Evolutionary conservation across 345 rosid species (phyloP).

Genomic region (Camelina hispida): DNA sequence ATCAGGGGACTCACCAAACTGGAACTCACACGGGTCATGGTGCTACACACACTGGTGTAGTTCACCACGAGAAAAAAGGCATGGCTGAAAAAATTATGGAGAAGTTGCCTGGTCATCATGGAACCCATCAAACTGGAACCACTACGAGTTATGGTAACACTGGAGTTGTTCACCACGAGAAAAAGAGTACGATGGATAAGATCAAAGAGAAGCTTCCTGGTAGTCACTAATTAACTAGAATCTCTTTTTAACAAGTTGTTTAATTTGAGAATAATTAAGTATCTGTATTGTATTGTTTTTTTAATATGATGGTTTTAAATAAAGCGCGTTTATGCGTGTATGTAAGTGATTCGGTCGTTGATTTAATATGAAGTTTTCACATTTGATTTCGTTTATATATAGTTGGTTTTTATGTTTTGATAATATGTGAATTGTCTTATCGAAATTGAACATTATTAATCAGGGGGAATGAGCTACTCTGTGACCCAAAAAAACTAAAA

Average conservation of each 20-base stretch:
- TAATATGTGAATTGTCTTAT: too few relatives aligned
- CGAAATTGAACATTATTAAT: too few relatives aligned
- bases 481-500: too few relatives aligned
- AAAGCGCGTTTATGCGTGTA: too few relatives aligned
- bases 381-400: too few relatives aligned
- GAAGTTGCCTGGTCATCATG: neutral
- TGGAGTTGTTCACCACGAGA: neutral
- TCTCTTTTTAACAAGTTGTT: neutral
- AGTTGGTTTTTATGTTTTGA: too few relatives aligned
- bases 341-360: too few relatives aligned
- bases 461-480: too few relatives aligned
- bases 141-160: constrained; percentile 37
- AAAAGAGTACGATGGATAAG: constrained; percentile 49
- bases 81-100: neutral
- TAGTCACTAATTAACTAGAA: neutral
- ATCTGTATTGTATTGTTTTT: neutral
- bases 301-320: neutral
- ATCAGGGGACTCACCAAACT: neutral
- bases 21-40: neutral
- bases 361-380: too few relatives aligned
- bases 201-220: constrained; percentile 65
- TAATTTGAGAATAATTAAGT: neutral
- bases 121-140: constrained; percentile 7
- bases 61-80: neutral
- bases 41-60: neutral